Base-by-base conservation (phyloP, 371 early-diverging fungal species). In the Vairimorpha ceranae region DNA sequence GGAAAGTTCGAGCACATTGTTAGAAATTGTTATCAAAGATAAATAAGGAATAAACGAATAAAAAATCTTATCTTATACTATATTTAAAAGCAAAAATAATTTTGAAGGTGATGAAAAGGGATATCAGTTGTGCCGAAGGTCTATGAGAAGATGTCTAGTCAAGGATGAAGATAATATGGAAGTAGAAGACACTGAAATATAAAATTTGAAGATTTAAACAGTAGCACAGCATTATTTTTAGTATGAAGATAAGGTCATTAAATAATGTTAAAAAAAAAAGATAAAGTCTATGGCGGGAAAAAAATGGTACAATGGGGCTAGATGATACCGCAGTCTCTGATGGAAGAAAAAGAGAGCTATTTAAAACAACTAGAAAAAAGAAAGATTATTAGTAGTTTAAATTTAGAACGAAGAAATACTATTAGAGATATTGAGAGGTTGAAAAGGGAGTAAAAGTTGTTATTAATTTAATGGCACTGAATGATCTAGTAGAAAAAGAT, bases 401-500 rank as follows among this genome's bases (percentile, higher is more conserved):
- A 2, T 36, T 30, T 10, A 2, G 63, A 61, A 21, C 36, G 35
- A 38, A 51, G 51, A 21, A 59, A 59, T n/a, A 6, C 32, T 2
- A 59, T 59, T 14, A 10, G 59, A 32, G 33, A 19, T 77, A 79
- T 68, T 29, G 75, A 48, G 74, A 75, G 41, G 74, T 75, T 71
- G 68, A 72, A 65, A 70, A 75, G 54, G 82, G 33, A 67, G 79
- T 23, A 75, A 81, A 27, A 19, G 2, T 45, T 51, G 15, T 35
- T 14, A 33, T 32, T 35, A 63, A 78, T 75, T 45, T 77, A 3
- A 65, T 36, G 27, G 19, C 1, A 46, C 38, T 78, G 21, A 78
- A 75, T 65, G 58, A 70, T 3, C 10, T 67, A 3, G 52, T 45
- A 29, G 38, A 48, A 23, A 54, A 65, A 19, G 66, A 72, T 41